Evolutionary conservation across 2,329 filamentous ascomycete genomes (phyloP), one percentile per base, ranked within the genome.

Genomic region (Mycosphaerella sp.): DNA sequence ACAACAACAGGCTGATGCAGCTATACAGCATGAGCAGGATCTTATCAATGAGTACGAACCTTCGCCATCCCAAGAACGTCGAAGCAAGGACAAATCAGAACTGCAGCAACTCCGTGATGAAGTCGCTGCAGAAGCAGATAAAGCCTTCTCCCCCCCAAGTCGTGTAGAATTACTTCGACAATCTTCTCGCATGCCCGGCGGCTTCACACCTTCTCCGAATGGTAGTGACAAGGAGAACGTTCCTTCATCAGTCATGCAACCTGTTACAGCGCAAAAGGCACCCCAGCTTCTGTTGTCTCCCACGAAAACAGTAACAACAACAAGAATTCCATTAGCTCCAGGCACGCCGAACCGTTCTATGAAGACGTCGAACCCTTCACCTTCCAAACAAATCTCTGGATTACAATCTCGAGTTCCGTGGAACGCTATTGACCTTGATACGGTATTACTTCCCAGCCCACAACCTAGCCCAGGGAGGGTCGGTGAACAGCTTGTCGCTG

Each of bases 381-480:
- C 54, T 64, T 69, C 55, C 60, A 77, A 76, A 64, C 67, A 77
- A 18, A 72, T 73, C 0, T 69, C 82, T 6, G 72, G 71, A 5
- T 70, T 74, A 1, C 68, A 73, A 5, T 80, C 78, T 1, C 75
- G 79, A 0, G 65, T 69, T 14, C 73, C 82, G 0, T 97, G 91
- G 91, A 78, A 76, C 4, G 75, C 86, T 0, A 76, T 86, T 2
- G 87, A 95, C 60, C 75, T 95, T 3, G 90, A 96, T 27, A 72
- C 78, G 1, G 73, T 93, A 1, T 83, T 93, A 49, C 62, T 72
- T 9, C 64, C 66, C 66, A 75, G 64, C 62, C 71, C 74, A 1
- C 57, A 62, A 21, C 42, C 62, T 30, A 60, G 59, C 1, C 64
- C 64, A 9, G 58, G 58, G 5, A 51, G 53, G 1, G 43, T 66